phyloP scores from a whole-genome alignment of 164 flowering plant genomes.

The Chimonanthus salicifolius region DNA sequence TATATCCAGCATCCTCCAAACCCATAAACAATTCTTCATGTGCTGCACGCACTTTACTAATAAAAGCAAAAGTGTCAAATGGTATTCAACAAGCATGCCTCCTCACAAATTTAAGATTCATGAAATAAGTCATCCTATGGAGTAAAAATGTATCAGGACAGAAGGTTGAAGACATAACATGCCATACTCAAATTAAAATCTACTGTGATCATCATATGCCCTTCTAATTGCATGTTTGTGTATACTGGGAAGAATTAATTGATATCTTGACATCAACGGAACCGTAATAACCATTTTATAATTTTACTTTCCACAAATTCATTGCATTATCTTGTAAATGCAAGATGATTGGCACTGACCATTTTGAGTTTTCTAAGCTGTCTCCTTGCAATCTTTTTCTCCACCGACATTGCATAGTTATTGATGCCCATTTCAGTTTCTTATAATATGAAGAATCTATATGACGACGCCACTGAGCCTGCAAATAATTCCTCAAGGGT shows the following conservation, averaged over 20 bases:
- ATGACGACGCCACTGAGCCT: constrained; percentile 81
- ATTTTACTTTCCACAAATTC: too few relatives aligned
- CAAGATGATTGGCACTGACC: too few relatives aligned
- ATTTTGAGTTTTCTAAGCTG: constrained; percentile 49
- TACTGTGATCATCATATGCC: neutral
- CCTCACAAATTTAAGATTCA: too few relatives aligned
- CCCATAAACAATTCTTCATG: too few relatives aligned
- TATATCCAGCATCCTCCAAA: too few relatives aligned
- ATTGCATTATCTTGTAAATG: neutral
- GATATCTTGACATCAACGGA: neutral
- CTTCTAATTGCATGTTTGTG: neutral
- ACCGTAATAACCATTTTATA: neutral
- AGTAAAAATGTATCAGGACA: too few relatives aligned
- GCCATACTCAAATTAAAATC: neutral
- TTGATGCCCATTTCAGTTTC: constrained; percentile 51
- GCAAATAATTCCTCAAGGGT: constrained; percentile 13
- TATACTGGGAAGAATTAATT: too few relatives aligned
- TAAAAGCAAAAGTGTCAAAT: too few relatives aligned
- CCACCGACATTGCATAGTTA: constrained; percentile 59
- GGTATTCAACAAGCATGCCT: too few relatives aligned
- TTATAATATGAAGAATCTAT: constrained; percentile 42
- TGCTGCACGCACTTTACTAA: too few relatives aligned
- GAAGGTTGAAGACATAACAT: neutral
- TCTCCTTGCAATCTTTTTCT: constrained; percentile 46
- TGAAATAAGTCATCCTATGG: too few relatives aligned